Base-by-base conservation (phyloP, 305 asterid species). In the Fraxinus dipetala region DNA sequence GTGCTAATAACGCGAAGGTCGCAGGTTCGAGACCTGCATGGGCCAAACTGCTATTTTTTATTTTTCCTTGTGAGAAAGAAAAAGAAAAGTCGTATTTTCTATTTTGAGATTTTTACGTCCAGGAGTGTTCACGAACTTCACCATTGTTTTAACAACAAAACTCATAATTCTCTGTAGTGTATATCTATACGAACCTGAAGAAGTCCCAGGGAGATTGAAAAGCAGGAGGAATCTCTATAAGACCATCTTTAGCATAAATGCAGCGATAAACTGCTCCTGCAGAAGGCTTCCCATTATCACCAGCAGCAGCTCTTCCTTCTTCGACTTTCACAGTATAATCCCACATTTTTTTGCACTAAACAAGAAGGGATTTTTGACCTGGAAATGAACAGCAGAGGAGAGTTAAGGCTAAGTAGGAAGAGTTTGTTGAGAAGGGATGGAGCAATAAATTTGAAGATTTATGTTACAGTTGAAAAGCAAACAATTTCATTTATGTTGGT, bases 1-100 rank as follows among this genome's bases (percentile, higher is more conserved):
- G 95, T 92, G 96, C 94, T 90, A 90, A 92, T 92, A 92, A 90
- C 92, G 94, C 91, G 92, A 90, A 95, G 92, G 97, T 90, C 92
- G 90, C 93, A 95, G 93, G 98, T 92, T 93, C 89, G 94, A 92
- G 81, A 88, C 95, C 90, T 91, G 94, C 91, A 86, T 89, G 87
- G 91, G 91, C 91, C 85, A 80, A 0, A 0, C 36, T 14, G 0
- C 7, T 26, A 0, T 10, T 2, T 2, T 26, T 1, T 34, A 1
- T 9, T 10, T 9, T 40, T 40, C 2, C 43, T 2, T 4, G n/a
- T 45, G 56, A 48, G 59, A 48, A 4, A 45, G 18, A 48, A 48
- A 48, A 48, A 48, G 59, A 14, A 14, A 48, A 48, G 59, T 11
- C 34, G 51, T 9, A 20, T 45, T 45, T 45, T 16, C 59, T 14